Conservation (phyloP, 2,329 filamentous ascomycete genomes). For the Amphichorda felina region DNA sequence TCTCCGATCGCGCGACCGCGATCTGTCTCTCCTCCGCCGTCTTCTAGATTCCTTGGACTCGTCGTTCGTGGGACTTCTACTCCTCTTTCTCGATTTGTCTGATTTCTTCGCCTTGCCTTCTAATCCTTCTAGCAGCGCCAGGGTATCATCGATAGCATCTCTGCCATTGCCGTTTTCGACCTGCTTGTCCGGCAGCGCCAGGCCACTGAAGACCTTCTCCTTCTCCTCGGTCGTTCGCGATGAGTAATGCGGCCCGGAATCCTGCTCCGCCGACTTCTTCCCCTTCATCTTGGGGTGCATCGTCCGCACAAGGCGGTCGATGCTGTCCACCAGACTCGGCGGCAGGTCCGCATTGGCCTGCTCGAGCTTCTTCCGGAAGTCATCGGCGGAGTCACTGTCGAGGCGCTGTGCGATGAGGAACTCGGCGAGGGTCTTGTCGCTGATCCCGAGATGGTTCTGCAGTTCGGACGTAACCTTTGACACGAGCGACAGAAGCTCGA, state of each 20-base stretch:
- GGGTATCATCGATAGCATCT: constrained; percentile 81
- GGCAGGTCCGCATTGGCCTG: constrained; percentile 75
- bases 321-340: constrained; percentile 74
- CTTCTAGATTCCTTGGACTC: constrained; percentile 27
- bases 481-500: constrained; percentile 88
- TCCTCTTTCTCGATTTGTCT: constrained; percentile 41
- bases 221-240: constrained; percentile 53
- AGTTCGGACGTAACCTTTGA: constrained; percentile 91
- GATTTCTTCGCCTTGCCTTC: constrained; percentile 45
- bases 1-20: constrained; percentile 28
- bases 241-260: constrained; percentile 24
- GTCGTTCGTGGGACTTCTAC: constrained; percentile 44
- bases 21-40: constrained; percentile 24
- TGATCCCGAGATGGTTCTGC: constrained; percentile 84
- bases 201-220: constrained; percentile 78
- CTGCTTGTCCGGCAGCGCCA: constrained; percentile 74
- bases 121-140: constrained; percentile 80
- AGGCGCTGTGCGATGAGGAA: constrained; percentile 88
- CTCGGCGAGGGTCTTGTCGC: constrained; percentile 90
- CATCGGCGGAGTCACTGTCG: constrained; percentile 55
- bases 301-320: constrained; percentile 77
- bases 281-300: constrained; percentile 85
- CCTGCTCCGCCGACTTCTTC: constrained; percentile 23
- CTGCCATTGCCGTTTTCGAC: constrained; percentile 21
- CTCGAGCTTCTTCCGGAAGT: constrained; percentile 67